Base-by-base conservation (phyloP, 129 eudicot genomes). In the Calendula officinalis region DNA sequence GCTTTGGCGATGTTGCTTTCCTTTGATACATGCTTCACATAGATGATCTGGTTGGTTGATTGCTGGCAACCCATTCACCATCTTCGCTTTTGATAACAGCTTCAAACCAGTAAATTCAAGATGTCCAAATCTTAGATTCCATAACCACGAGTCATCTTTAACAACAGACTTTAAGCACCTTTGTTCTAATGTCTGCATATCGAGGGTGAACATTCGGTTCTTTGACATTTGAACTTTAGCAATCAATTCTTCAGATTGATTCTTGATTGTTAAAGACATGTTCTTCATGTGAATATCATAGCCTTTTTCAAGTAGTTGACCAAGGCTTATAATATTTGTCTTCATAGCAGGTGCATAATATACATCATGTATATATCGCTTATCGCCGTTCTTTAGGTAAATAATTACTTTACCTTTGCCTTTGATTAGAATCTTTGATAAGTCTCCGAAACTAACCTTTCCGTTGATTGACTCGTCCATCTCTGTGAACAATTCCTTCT, bases 21-120 rank as follows among this genome's bases (percentile, higher is more conserved):
- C 56, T 6, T 14, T 22, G 9, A 51, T 7, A 51, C 56, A 51
- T 51, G 56, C 56, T 51, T 51, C 57, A 51, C 57, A 51, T 10
- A 51, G 5, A 14, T 51, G 56, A 5, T 51, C 56, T 8, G 36
- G 36, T 7, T 51, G 35, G 2, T 51, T 17, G 9, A 51, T 51
- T 14, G 1, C 5, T 5, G 56, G 34, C 32, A 17, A 17, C 27
- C 56, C 56, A 7, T 6, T 51, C 34, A 51, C 57, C 13, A 51
- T 14, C 8, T 51, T 7, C 0, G 2, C 32, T 51, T 51, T 22
- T 6, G 13, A 14, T 14, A 51, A 22, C 13, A 51, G 3, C 17
- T 51, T 51, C 4, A 51, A 10, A 1, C 57, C 27, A n/a, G 30
- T 2, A 51, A 51, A 51, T 5, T 10, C 10, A 14, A 51, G 32